Evolutionary conservation across 2,329 filamentous ascomycete genomes (phyloP).

Genomic region (Aureobasidium sp.): DNA sequence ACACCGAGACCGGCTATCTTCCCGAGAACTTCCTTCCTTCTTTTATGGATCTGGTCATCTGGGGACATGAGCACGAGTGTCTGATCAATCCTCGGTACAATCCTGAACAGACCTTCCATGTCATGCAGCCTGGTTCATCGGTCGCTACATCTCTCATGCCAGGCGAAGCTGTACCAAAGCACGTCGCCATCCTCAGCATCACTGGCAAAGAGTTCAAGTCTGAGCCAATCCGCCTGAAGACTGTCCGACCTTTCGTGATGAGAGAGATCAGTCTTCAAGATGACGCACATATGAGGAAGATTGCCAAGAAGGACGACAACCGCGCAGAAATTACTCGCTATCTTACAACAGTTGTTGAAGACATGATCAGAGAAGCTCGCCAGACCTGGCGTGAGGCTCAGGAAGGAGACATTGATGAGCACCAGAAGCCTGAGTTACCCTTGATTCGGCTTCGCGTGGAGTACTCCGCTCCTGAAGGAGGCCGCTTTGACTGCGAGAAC

Average conservation of each 20-base stretch:
- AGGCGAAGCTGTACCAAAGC: conserved; percentile 84
- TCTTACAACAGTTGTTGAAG: conserved; percentile 70
- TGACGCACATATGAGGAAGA: conserved; percentile 66
- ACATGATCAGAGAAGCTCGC: conserved; percentile 80
- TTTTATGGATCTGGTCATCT: conserved; percentile 85
- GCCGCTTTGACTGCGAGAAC: conserved; percentile 85
- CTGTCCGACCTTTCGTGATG: conserved; percentile 85
- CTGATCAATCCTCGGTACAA: conserved; percentile 78
- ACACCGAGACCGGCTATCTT: conserved; percentile 87
- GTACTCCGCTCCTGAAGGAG: conserved; percentile 75
- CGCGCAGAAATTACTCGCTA: conserved; percentile 70
- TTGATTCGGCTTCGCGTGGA: conserved; percentile 88
- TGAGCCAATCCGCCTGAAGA: conserved; percentile 76
- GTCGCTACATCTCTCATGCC: conserved; percentile 87
- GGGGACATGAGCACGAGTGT: conserved; percentile 98
- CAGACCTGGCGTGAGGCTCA: conserved; percentile 75
- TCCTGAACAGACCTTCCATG: conserved; percentile 81
- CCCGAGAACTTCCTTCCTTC: conserved; percentile 89
- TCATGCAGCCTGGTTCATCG: conserved; percentile 96
- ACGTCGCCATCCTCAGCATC: conserved; percentile 78
- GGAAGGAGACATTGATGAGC: conserved; percentile 51
- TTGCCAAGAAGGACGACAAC: conserved; percentile 79
- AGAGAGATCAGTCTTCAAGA: conserved; percentile 70
- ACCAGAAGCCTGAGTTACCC: conserved; percentile 63
- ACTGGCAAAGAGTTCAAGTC: conserved; percentile 74